Conservation (phyloP, 2,329 filamentous ascomycete species). For the Aureobasidium sp. region DNA sequence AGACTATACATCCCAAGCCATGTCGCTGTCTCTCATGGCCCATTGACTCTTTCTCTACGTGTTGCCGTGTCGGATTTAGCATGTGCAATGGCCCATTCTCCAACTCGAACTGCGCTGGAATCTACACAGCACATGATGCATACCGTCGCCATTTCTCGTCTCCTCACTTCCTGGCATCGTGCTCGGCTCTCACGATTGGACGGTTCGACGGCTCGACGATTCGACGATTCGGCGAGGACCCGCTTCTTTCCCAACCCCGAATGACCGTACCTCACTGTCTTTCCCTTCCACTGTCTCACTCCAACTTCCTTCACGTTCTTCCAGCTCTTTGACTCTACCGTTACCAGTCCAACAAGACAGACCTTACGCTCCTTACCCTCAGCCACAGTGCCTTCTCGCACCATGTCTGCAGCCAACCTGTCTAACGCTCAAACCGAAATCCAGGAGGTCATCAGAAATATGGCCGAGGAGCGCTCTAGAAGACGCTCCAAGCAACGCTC, state of each 20-base stretch:
- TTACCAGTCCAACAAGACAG: background rate
- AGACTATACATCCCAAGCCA: background rate
- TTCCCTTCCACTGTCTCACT: background rate
- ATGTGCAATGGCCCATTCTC: background rate
- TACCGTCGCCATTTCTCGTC: background rate
- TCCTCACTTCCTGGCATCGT: background rate
- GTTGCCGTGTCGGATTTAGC: background rate
- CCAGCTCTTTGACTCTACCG: background rate
- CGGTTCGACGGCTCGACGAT: background rate
- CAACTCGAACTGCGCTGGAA: background rate
- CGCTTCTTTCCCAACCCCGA: background rate
- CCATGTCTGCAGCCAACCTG: background rate
- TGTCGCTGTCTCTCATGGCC: background rate
- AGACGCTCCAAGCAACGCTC: background rate
- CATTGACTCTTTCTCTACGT: background rate
- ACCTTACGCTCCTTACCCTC: background rate
- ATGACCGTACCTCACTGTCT: background rate
- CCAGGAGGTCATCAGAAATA: background rate
- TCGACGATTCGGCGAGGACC: background rate
- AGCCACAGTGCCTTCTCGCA: background rate
- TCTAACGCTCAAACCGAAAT: background rate
- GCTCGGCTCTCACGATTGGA: background rate
- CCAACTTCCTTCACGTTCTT: background rate
- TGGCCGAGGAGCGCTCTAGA: too few species aligned
- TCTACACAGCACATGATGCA: background rate